A percentile compares a stretch with the other conserved stretches of the same genome.
Conservation (phyloP, 202 grass and related monocot genomes). For the Sporobolus alterniflorus region DNA sequence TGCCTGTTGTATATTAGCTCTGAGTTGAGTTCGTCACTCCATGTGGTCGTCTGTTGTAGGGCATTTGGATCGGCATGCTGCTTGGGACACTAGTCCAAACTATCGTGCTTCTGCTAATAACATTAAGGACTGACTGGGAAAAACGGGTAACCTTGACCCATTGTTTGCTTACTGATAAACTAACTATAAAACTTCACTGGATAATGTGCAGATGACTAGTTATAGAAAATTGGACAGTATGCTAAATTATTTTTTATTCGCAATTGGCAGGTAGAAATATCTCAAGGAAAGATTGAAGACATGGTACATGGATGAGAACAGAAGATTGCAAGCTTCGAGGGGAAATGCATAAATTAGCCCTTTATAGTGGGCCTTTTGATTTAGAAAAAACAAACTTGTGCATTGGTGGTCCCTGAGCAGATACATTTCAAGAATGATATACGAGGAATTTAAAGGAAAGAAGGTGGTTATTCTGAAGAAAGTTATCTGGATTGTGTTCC, state of each 20-base stretch:
- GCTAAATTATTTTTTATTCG: background rate
- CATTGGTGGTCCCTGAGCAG: background rate
- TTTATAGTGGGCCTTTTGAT: background rate
- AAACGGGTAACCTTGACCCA: conserved; percentile 53
- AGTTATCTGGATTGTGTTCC: too few relatives aligned
- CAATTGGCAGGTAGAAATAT: conserved; percentile 38
- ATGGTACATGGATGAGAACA: conserved; percentile 48
- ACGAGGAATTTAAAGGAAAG: background rate
- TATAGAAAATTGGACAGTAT: background rate
- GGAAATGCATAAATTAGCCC: background rate
- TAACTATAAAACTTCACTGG: background rate
- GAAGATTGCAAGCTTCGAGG: conserved; percentile 3
- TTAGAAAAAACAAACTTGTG: background rate
- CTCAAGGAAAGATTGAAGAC: conserved; percentile 51
- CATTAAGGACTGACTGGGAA: conserved; percentile 67
- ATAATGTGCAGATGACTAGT: background rate
- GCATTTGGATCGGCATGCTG: conserved; percentile 93
- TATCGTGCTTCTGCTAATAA: conserved; percentile 66
- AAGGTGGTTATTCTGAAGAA: background rate
- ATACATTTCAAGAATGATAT: background rate
- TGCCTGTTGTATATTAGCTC: background rate
- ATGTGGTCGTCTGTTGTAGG: conserved; percentile 36
- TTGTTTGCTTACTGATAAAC: background rate
- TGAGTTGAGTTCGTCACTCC: background rate
- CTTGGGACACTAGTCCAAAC: conserved; percentile 73